phyloP scores from a whole-genome alignment of 306 rosid genomes.

The Quercus rubra region DNA sequence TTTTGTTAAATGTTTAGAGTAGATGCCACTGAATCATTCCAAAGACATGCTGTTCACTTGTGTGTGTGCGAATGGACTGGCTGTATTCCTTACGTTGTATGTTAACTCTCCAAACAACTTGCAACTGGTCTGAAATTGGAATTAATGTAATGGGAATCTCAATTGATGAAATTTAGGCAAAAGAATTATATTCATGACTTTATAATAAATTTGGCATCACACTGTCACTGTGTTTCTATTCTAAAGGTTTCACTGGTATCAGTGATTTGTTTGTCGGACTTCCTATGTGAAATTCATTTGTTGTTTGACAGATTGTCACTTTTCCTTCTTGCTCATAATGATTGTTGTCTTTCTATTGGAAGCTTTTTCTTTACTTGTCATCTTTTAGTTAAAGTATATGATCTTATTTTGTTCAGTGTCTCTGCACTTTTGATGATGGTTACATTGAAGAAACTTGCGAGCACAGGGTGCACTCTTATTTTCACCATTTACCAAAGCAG shows the following conservation, averaged over 20 bases:
- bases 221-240: background rate
- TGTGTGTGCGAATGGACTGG: background rate
- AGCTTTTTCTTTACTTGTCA: background rate
- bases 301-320: background rate
- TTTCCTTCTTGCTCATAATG: background rate
- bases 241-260: background rate
- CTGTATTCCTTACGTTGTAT: background rate
- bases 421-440: constrained; percentile 99
- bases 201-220: background rate
- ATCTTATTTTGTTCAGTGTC: constrained; percentile 55
- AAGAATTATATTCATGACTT: background rate
- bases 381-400: constrained; percentile 10
- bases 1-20: background rate
- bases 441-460: constrained; percentile 94
- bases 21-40: background rate
- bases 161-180: background rate
- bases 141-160: background rate
- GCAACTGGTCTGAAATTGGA: background rate
- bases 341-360: background rate
- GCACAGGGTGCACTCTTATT: constrained; percentile 87
- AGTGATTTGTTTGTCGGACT: background rate
- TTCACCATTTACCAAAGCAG: constrained; percentile 93
- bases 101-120: background rate
- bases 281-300: background rate
- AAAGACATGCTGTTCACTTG: background rate